phyloP scores from a whole-genome alignment of 495 filamentous ascomycete species.

The Cetradonia linearis region DNA sequence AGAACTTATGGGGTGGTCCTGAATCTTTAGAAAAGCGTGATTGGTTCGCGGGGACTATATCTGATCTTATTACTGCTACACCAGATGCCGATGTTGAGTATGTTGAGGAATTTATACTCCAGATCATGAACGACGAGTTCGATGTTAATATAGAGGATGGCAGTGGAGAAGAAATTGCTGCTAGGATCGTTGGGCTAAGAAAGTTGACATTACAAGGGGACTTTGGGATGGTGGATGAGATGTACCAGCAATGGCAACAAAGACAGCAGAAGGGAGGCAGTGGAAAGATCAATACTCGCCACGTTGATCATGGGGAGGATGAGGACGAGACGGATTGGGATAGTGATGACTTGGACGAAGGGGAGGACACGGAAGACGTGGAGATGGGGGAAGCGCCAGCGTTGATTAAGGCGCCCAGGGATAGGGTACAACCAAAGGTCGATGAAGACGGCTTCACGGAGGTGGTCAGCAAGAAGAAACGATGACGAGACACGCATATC shows the following conservation, averaged over 20 bases:
- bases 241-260: constrained; percentile 56
- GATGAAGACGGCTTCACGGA: constrained; percentile 95
- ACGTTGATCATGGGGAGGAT: constrained; percentile 42
- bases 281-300: constrained; percentile 42
- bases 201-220: constrained; percentile 51
- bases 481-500: constrained; percentile 23
- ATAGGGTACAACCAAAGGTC: constrained; percentile 62
- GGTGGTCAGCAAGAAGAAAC: constrained; percentile 64
- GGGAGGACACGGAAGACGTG: constrained; percentile 51
- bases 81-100: constrained; percentile 75
- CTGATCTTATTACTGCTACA: constrained; percentile 61
- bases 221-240: constrained; percentile 54
- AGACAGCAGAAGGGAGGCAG: constrained; percentile 44
- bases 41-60: constrained; percentile 87
- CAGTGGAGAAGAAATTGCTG: constrained; percentile 62
- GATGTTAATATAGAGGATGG: constrained; percentile 85
- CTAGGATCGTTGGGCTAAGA: constrained; percentile 57
- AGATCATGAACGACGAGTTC: constrained; percentile 93
- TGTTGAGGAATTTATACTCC: constrained; percentile 69
- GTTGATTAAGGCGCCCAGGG: constrained; percentile 46
- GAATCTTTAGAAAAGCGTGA: constrained; percentile 79
- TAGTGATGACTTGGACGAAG: constrained; percentile 41
- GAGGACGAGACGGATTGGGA: constrained; percentile 48
- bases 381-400: constrained; percentile 69
- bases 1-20: constrained; percentile 80